phyloP scores from a whole-genome alignment of 73 alveolate species.

The Stentor coeruleus region DNA sequence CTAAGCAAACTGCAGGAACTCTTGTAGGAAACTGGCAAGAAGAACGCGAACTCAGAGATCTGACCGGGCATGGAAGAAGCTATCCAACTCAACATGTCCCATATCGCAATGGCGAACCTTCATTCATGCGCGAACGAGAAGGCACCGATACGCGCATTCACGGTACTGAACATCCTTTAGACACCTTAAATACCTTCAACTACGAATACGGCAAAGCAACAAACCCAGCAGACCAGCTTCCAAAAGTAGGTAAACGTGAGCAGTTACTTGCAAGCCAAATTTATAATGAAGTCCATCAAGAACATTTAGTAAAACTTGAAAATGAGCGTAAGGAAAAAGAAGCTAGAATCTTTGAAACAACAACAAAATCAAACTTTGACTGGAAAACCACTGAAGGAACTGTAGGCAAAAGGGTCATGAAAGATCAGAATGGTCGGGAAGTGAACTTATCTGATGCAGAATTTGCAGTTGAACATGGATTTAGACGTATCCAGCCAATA shows the following conservation, averaged over 20 bases:
- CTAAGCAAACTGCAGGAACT: constrained; percentile 65
- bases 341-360: constrained; percentile 53
- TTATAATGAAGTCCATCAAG: constrained; percentile 39
- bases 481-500: constrained; percentile 37
- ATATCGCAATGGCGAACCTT: constrained; percentile 32
- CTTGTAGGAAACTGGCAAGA: constrained; percentile 88
- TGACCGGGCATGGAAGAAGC: constrained; percentile 77
- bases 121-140: not conserved
- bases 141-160: constrained; percentile 53
- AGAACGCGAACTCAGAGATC: constrained; percentile 74
- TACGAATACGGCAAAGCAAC: constrained; percentile 41
- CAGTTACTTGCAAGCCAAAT: constrained; percentile 31
- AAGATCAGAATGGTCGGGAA: constrained; percentile 50
- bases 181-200: constrained; percentile 48
- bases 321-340: constrained; percentile 37
- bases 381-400: constrained; percentile 44
- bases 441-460: constrained; percentile 31
- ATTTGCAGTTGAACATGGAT: constrained; percentile 48
- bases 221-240: constrained; percentile 57
- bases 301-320: constrained; percentile 36
- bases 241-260: constrained; percentile 45
- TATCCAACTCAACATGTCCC: constrained; percentile 47
- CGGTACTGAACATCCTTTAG: constrained; percentile 47
- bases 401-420: constrained; percentile 65
- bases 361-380: constrained; percentile 45